Evolutionary conservation across 345 rosid species (phyloP).

Genomic region (Hibiscus trionum): DNA sequence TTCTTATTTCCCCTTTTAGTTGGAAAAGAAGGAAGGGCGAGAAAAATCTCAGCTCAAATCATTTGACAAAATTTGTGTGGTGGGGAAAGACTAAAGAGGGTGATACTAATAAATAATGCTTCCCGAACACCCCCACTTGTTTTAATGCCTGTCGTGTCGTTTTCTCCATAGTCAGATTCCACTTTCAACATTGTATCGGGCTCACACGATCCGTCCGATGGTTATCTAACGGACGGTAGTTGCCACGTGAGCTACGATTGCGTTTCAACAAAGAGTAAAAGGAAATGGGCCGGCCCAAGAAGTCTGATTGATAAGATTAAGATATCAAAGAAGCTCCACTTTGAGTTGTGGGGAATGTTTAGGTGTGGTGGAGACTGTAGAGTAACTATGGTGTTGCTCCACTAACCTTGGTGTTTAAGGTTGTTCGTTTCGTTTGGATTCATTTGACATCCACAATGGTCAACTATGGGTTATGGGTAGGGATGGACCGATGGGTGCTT

Average conservation of each 20-base stretch:
- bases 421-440: too few species aligned
- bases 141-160: slow-evolving; percentile 8
- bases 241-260: background rate
- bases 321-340: background rate
- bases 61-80: background rate
- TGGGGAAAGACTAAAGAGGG: background rate
- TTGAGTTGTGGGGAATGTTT: too few species aligned
- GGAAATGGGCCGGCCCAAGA: background rate
- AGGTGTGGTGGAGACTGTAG: too few species aligned
- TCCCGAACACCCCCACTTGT: background rate
- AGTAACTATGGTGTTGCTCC: too few species aligned
- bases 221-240: background rate
- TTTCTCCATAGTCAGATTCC: background rate
- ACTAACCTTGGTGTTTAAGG: too few species aligned
- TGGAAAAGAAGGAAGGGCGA: background rate
- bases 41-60: background rate
- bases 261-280: background rate
- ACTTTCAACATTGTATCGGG: background rate
- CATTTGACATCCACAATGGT: too few species aligned
- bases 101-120: background rate
- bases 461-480: too few species aligned
- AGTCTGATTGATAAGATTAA: too few species aligned
- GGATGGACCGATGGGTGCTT: too few species aligned
- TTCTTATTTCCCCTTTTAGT: background rate
- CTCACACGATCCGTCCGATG: slow-evolving; percentile 3